These are phyloP conservation scores for Chytriomyces sp. DNA, from an alignment of 192 early-diverging fungal genomes.

Conservation along the genomic window DNA sequence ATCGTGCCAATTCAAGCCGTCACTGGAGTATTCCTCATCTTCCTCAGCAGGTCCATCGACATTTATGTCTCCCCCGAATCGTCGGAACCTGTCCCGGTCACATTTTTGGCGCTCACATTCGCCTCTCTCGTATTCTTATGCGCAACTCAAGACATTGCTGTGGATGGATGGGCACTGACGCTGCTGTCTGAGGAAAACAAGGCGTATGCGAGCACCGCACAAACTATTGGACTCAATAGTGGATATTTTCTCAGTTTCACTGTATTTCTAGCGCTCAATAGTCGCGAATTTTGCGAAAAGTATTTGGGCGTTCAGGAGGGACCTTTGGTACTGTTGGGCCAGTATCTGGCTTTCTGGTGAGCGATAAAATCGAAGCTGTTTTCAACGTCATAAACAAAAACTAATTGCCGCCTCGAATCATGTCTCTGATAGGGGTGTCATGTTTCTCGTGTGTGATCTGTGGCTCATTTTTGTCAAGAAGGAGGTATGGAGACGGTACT, in stretches of 20 bases:
- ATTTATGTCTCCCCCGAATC: conserved; percentile 61
- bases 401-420: background rate
- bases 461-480: conserved; percentile 81
- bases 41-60: conserved; percentile 82
- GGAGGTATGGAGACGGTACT: conserved; percentile 51
- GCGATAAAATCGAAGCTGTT: background rate
- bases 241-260: conserved; percentile 97
- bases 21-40: conserved; percentile 77
- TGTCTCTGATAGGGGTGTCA: conserved; percentile 51
- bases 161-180: conserved; percentile 92
- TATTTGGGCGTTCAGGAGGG: conserved; percentile 73
- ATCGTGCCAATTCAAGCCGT: conserved; percentile 97
- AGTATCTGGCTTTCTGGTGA: conserved; percentile 90
- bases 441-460: conserved; percentile 86
- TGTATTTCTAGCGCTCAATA: conserved; percentile 95
- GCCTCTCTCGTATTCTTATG: conserved; percentile 88
- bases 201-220: conserved; percentile 90
- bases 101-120: conserved; percentile 76
- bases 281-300: conserved; percentile 89
- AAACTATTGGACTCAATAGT: conserved; percentile 95
- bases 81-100: conserved; percentile 62
- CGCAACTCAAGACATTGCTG: conserved; percentile 88
- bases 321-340: conserved; percentile 80
- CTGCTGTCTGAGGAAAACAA: conserved; percentile 89
- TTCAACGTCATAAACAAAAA: no score